Evolutionary conservation across 306 rosid genomes (phyloP).

Genomic region (Glycyrrhiza uralensis): DNA sequence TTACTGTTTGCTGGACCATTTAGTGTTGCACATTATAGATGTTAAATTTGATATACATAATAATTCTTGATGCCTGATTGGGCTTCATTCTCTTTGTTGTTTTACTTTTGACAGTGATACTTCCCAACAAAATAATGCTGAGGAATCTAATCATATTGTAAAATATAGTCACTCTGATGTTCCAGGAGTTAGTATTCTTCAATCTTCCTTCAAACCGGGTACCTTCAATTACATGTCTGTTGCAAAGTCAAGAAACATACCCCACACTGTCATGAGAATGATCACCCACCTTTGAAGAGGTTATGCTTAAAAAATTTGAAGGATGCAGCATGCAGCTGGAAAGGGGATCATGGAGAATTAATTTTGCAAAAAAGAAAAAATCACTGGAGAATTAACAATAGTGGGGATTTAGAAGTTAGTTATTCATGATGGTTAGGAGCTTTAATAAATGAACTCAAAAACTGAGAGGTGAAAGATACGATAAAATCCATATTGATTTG

Average conservation of each 20-base stretch:
- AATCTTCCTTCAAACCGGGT: constrained; percentile 21
- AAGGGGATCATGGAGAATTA: not conserved
- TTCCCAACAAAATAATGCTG: not conserved
- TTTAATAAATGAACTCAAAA: not conserved
- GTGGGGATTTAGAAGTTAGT: not conserved
- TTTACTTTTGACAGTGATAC: constrained; percentile 20
- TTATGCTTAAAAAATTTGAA: not conserved
- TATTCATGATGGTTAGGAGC: not conserved
- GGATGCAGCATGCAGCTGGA: not conserved
- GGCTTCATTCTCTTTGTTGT: not conserved
- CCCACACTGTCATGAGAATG: constrained; percentile 22
- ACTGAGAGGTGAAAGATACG: not conserved
- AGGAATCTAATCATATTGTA: not conserved
- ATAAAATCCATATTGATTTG: not conserved
- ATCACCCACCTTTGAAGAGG: constrained; percentile 36
- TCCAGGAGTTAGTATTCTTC: constrained; percentile 18
- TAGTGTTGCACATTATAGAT: not conserved
- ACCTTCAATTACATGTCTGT: constrained; percentile 25
- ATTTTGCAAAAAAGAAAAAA: not conserved
- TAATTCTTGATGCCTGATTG: not conserved
- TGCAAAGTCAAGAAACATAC: constrained; percentile 28
- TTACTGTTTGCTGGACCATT: not conserved
- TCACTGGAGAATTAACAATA: not conserved
- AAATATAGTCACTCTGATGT: not conserved
- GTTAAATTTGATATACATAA: not conserved